Percentiles rank a stretch among this genome's conserved stretches.
phyloP scores from a whole-genome alignment of 2,329 filamentous ascomycete genomes.

The Coniochaeta pulveracea region DNA sequence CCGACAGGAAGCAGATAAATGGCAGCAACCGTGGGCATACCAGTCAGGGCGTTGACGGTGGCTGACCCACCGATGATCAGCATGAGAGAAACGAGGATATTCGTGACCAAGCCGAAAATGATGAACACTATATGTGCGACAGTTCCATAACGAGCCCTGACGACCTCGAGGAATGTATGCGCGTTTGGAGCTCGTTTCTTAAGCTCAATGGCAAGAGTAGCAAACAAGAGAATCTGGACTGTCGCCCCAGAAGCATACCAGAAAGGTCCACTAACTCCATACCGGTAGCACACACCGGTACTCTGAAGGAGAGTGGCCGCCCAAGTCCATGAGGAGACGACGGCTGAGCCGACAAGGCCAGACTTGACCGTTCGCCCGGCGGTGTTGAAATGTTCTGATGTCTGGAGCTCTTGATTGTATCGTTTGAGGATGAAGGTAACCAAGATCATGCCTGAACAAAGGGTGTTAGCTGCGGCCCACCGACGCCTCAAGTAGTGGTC shows the following conservation, averaged over 20 bases:
- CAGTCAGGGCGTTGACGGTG: constrained; percentile 60
- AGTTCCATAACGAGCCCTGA: constrained; percentile 66
- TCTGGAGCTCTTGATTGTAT: constrained; percentile 59
- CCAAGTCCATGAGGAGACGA: constrained; percentile 94
- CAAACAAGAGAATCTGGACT: constrained; percentile 81
- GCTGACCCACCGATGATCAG: constrained; percentile 74
- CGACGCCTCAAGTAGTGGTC: background rate
- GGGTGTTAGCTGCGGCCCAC: background rate
- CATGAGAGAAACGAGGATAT: constrained; percentile 83
- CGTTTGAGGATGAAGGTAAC: constrained; percentile 23
- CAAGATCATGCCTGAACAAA: constrained; percentile 21
- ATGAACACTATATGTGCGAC: constrained; percentile 68
- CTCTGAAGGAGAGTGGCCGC: constrained; percentile 73
- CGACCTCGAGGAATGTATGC: constrained; percentile 74
- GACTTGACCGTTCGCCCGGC: constrained; percentile 83
- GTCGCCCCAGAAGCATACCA: constrained; percentile 63
- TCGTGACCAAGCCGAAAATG: constrained; percentile 71
- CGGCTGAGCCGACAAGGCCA: constrained; percentile 75
- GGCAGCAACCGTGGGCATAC: constrained; percentile 66
- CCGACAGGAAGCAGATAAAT: constrained; percentile 76
- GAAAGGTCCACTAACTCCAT: constrained; percentile 52
- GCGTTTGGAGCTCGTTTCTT: constrained; percentile 82
- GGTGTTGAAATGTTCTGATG: constrained; percentile 86
- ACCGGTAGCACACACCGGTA: constrained; percentile 71
- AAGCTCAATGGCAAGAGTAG: constrained; percentile 79